Base-by-base conservation (phyloP, 768 basidiomycete species). In the Mycena albidolilacea region DNA sequence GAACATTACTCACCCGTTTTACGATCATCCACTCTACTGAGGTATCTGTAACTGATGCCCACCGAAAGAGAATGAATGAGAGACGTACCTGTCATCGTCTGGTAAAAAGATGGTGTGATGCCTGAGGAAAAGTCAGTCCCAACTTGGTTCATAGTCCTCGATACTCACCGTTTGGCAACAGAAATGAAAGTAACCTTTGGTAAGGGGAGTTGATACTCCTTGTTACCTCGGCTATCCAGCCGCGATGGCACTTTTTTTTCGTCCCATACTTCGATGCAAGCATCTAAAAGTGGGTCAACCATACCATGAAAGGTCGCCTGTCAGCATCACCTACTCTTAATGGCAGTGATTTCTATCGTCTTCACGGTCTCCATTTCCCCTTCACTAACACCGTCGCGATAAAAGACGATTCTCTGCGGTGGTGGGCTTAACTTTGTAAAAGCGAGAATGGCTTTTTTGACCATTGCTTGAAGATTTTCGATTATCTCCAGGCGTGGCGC, bases 61-160 rank as follows among this genome's bases (percentile, higher is more conserved):
- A 30, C 15, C 35, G 15, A 1, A 46, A 46, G 58, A 21, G 17
- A 67, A 30, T 23, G 23, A 21, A 17, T 30, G 30, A 30, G 30
- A 30, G 3, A 65, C 38, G 30, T 69, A 75, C 67, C 15, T 60
- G n/a, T 35, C 21, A 3, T 68, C 54, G 7, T 68, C 63, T 0
- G 87, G 87, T 79, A 90, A 87, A 79, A 90, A 89, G 7, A 87
- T 81, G 10, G 87, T 79, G 50, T 89, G 90, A 61, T 90, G 92
- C 62, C 91, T 89, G 10, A 17, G 12, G 11, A 39, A 59, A 19
- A 23, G n/a, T 64, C 19, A 69, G 35, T n/a, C 8, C 21, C 15
- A 37, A 30, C 21, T 43, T 2, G 15, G 11, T 15, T 21, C 9
- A n/a, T 38, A 55, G 19, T 19, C 7, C 37, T 11, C 23, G n/a